Percentiles rank a stretch among this genome's conserved stretches.
phyloP scores from a whole-genome alignment of 192 early-diverging fungal genomes.

The Spinellus fusiger region DNA sequence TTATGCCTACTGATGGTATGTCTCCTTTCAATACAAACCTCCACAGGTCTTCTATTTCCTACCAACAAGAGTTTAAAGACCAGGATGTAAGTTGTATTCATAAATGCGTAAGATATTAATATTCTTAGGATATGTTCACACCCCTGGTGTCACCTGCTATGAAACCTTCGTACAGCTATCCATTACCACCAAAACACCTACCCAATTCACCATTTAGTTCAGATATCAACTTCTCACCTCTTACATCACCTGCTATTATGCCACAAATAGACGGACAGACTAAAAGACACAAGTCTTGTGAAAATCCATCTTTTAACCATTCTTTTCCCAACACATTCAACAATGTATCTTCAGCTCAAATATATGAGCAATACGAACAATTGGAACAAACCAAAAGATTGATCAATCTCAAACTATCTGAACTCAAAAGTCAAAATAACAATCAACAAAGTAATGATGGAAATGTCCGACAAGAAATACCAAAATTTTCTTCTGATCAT shows the following conservation, averaged over 20 bases:
- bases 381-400: slow-evolving; percentile 23
- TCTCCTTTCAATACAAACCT: no score
- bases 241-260: slow-evolving; percentile 58
- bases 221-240: slow-evolving; percentile 50
- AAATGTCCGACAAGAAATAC: background rate
- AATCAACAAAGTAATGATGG: background rate
- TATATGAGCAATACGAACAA: slow-evolving; percentile 27
- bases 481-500: background rate
- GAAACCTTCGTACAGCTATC: slow-evolving; percentile 55
- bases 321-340: background rate
- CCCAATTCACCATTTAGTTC: slow-evolving; percentile 14
- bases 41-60: no score
- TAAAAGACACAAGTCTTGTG: background rate
- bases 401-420: slow-evolving; percentile 20
- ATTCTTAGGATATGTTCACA: slow-evolving; percentile 43
- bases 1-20: no score
- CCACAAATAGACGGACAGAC: slow-evolving; percentile 31
- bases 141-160: slow-evolving; percentile 67
- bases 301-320: background rate
- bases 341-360: slow-evolving; percentile 19
- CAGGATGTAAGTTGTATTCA: no score
- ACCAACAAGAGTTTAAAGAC: no score
- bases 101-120: no score
- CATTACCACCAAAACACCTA: slow-evolving; percentile 20
- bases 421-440: background rate